Evolutionary conservation across 2,329 filamentous ascomycete species (phyloP).

Genomic region (Tolypocladium album): DNA sequence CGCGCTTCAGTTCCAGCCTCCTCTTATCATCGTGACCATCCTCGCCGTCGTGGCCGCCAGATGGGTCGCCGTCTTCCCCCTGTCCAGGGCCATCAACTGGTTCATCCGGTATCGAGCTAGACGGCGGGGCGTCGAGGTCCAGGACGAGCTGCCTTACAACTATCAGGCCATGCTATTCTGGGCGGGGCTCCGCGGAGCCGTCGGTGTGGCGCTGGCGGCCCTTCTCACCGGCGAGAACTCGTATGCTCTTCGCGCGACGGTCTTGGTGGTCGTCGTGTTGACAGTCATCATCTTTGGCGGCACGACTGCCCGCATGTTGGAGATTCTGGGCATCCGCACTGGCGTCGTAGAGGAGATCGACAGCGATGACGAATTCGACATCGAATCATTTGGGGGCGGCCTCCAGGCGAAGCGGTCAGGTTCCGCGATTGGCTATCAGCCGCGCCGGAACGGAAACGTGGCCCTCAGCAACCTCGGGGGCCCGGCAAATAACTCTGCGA

Average conservation of each 20-base stretch:
- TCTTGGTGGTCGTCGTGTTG: constrained; percentile 93
- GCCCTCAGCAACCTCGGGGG: constrained; percentile 41
- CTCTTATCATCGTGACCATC: constrained; percentile 89
- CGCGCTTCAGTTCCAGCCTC: constrained; percentile 79
- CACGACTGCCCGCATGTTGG: constrained; percentile 93
- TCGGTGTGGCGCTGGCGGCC: constrained; percentile 88
- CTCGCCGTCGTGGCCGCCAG: constrained; percentile 84
- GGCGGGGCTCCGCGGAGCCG: constrained; percentile 89
- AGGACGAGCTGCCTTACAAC: constrained; percentile 83
- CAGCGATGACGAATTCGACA: constrained; percentile 97
- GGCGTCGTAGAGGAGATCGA: constrained; percentile 96
- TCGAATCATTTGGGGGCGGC: constrained; percentile 62
- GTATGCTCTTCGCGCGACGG: constrained; percentile 78
- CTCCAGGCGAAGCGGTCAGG: constrained; percentile 75
- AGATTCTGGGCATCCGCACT: constrained; percentile 92
- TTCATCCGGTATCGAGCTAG: constrained; percentile 79
- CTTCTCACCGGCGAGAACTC: constrained; percentile 75
- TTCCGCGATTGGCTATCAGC: constrained; percentile 65
- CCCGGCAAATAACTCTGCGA: constrained; percentile 20
- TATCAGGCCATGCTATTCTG: constrained; percentile 99
- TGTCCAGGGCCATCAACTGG: constrained; percentile 84
- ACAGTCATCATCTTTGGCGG: constrained; percentile 99
- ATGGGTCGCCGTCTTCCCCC: constrained; percentile 89
- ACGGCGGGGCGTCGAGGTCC: constrained; percentile 60
- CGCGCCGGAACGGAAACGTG: constrained; percentile 53